A percentile compares a stretch with the other conserved stretches of the same genome.
Conservation (phyloP, 345 rosid species). For the Bruguiera gymnorhiza region DNA sequence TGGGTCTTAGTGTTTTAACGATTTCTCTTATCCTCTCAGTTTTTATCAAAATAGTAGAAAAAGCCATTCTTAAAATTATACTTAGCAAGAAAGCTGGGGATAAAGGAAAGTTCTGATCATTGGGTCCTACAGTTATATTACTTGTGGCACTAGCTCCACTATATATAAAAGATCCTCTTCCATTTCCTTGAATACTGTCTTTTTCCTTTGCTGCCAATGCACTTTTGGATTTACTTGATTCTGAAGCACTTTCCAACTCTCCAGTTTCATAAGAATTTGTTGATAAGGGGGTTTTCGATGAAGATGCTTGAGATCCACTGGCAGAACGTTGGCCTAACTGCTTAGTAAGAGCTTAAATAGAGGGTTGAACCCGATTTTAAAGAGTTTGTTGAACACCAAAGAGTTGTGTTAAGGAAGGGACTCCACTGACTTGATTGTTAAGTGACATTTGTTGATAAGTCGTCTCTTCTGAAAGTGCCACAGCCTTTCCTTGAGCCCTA, state of each 20-base stretch:
- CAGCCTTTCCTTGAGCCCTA: constrained; percentile 55
- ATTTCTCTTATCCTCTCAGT: constrained; percentile 1
- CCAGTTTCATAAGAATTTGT: constrained; percentile 46
- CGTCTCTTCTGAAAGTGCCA: constrained; percentile 43
- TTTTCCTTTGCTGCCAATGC: constrained; percentile 66
- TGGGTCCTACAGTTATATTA: constrained; percentile 52
- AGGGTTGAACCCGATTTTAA: constrained; percentile 40
- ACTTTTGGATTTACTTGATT: constrained; percentile 49
- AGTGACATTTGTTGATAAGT: constrained; percentile 41
- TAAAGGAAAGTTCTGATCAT: constrained; percentile 70
- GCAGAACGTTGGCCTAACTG: constrained; percentile 45
- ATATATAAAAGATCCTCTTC: constrained; percentile 63
- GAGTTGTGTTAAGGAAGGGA: constrained; percentile 38
- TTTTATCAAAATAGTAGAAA: constrained; percentile 1
- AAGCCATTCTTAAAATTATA: constrained; percentile 21
- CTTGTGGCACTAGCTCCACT: constrained; percentile 70
- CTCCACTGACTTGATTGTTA: constrained; percentile 47
- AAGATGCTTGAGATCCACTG: constrained; percentile 58
- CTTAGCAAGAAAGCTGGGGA: constrained; percentile 66
- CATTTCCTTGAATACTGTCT: constrained; percentile 55
- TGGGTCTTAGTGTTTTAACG: background rate
- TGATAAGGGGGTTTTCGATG: constrained; percentile 46
- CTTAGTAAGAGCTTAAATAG: constrained; percentile 49
- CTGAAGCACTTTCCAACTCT: constrained; percentile 54
- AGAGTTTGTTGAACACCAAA: constrained; percentile 39